Conservation (phyloP, 2,329 filamentous ascomycete species). For the Boeremia exigua region DNA sequence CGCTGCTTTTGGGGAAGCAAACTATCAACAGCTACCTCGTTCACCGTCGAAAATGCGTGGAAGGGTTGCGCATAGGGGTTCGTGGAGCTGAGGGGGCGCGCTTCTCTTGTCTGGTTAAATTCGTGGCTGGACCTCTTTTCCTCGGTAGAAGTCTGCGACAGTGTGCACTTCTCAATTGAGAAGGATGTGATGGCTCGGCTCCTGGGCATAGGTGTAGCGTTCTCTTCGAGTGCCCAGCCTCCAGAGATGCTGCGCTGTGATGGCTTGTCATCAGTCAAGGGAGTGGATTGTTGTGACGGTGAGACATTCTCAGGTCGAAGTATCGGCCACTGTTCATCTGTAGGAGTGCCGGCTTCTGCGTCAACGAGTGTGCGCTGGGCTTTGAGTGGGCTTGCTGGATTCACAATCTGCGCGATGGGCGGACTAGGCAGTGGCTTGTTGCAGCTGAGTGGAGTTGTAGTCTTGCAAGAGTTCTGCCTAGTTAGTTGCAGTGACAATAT, state of each 20-base stretch:
- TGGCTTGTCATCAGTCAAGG: background rate
- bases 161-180: background rate
- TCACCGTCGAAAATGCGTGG: constrained; percentile 20
- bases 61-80: constrained; percentile 13
- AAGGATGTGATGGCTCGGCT: background rate
- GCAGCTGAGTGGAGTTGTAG: constrained; percentile 4
- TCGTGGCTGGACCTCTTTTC: background rate
- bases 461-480: constrained; percentile 8
- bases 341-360: constrained; percentile 43
- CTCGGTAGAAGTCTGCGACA: background rate
- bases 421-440: constrained; percentile 51
- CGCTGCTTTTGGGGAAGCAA: constrained; percentile 11
- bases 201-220: background rate
- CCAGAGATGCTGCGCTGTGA: constrained; percentile 12
- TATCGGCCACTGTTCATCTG: constrained; percentile 37
- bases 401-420: constrained; percentile 42
- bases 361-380: constrained; percentile 49
- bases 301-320: constrained; percentile 32
- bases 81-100: background rate
- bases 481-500: constrained; percentile 1
- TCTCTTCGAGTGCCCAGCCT: background rate
- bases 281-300: background rate
- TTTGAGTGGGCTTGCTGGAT: constrained; percentile 43
- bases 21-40: constrained; percentile 11
- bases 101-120: background rate